Conservation (phyloP, 768 basidiomycete genomes). For the Rhodotorula diobovata region DNA sequence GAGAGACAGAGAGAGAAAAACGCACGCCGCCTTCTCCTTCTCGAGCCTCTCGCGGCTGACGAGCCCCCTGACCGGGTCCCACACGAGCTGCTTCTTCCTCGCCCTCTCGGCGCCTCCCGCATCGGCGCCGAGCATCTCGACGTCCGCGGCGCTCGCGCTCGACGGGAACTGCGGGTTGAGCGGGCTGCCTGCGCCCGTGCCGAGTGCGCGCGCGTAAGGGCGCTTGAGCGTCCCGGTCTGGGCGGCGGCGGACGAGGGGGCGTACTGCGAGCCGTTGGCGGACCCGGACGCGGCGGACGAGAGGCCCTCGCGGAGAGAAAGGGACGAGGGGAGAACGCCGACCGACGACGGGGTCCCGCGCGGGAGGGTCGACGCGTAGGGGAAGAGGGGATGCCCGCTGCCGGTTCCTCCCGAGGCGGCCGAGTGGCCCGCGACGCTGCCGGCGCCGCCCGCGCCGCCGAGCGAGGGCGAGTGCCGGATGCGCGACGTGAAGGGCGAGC, state of each 20-base stretch:
- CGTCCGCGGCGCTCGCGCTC: neutral
- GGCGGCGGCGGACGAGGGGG: too few species aligned
- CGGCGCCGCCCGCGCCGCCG: neutral
- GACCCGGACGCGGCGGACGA: neutral
- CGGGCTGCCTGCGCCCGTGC: neutral
- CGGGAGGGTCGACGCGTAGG: constrained; percentile 30
- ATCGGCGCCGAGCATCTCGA: neutral
- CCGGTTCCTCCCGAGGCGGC: neutral
- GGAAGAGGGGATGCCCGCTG: constrained; percentile 32
- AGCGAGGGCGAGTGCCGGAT: neutral
- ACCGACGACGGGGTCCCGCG: constrained; percentile 25
- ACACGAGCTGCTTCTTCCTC: constrained; percentile 38
- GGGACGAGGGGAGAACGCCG: neutral
- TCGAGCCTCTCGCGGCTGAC: constrained; percentile 33
- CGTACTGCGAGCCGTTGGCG: too few species aligned
- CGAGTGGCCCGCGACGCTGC: neutral
- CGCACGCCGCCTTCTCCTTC: constrained; percentile 19
- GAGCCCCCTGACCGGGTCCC: constrained; percentile 33
- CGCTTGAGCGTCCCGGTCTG: neutral
- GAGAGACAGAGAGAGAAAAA: too few species aligned
- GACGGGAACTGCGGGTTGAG: neutral
- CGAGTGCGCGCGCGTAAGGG: neutral
- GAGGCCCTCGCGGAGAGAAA: constrained; percentile 24
- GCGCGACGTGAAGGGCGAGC: constrained; percentile 24
- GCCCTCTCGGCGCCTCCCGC: constrained; percentile 17